phyloP scores from a whole-genome alignment of 371 early-diverging fungal species.

The Syncephalastrum racemosum region DNA sequence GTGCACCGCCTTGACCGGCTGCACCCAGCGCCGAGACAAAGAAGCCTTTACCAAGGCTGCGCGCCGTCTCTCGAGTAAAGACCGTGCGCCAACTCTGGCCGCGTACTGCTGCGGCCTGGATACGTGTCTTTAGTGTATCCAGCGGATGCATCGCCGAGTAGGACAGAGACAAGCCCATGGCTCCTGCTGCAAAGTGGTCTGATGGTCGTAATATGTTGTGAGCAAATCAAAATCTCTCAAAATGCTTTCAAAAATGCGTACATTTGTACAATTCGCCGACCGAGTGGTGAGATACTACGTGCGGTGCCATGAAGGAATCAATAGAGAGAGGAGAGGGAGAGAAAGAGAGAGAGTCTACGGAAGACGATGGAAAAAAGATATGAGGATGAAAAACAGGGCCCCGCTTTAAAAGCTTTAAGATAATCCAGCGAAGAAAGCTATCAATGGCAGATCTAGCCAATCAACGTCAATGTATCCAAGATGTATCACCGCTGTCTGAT shows the following conservation, averaged over 20 bases:
- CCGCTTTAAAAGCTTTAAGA: no score
- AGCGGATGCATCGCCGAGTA: conserved; percentile 76
- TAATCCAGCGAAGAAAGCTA: no score
- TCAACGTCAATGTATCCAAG: no score
- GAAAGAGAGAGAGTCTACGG: no score
- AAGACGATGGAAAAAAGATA: no score
- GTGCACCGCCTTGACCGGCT: conserved; percentile 75
- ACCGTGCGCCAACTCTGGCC: conserved; percentile 40
- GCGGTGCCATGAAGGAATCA: no score
- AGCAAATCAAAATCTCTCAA: neutral
- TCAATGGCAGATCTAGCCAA: no score
- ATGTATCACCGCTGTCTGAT: no score
- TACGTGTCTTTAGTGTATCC: conserved; percentile 69
- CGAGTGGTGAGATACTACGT: conserved; percentile 1
- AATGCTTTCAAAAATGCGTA: conserved; percentile 1
- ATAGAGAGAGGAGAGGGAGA: no score
- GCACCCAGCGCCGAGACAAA: conserved; percentile 69
- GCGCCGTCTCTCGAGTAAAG: conserved; percentile 53
- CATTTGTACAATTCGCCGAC: conserved; percentile 13
- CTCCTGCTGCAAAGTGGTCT: conserved; percentile 73
- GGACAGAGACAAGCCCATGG: conserved; percentile 62
- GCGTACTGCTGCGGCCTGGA: conserved; percentile 56
- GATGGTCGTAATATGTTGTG: neutral
- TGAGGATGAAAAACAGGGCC: no score
- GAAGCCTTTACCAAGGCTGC: conserved; percentile 68